Evolutionary conservation across 208 protist genomes (phyloP), one percentile per base, ranked within the genome.

Genomic region (Novymonas esmeraldas): DNA sequence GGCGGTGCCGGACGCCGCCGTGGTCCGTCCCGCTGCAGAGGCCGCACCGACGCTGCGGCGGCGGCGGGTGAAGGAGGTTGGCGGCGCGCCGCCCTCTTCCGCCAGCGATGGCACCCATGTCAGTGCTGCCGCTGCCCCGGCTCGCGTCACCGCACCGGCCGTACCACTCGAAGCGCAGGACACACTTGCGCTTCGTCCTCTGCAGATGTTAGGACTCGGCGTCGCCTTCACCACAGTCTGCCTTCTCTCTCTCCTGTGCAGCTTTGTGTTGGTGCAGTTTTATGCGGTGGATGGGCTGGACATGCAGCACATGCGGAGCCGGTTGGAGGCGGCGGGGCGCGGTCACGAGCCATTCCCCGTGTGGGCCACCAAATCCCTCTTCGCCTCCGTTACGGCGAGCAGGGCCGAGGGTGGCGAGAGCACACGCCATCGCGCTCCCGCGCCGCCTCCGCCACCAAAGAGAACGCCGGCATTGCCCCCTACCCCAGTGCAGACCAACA

Each of bases 321-420:
- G 56, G 10, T 20, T 65, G 55, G 39, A 70, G 39, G 7, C 36
- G 22, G 62, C 62, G 5, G 70, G 70, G 28, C 22, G 41, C 5
- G 70, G 61, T 0, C 42, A 45, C 31, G 62, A 63, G 24, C 54
- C 55, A 55, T 67, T 76, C 14, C 62, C 62, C 26, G 48, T 76
- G 39, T 76, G 70, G 70, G 11, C 70, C 24, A 28, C 51, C n/a
- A 55, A 64, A 26, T 44, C 60, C 22, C 16, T 76, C 16, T 50
- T 76, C 10, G n/a, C 58, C 33, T 28, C 28, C 6, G 3, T 76
- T 44, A 76, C 70, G 1, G 46, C 44, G 1, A 29, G 45, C 6
- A 51, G 48, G n/a, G 60, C 14, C 7, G 36, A 55, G 22, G 59
- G n/a, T 26, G 44, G n/a, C 7, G 14, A 24, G 33, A 33, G 20